A percentile compares a stretch with the other conserved stretches of the same genome.
phyloP scores from a whole-genome alignment of 2,329 filamentous ascomycete species.

The Colletotrichum siamense region DNA sequence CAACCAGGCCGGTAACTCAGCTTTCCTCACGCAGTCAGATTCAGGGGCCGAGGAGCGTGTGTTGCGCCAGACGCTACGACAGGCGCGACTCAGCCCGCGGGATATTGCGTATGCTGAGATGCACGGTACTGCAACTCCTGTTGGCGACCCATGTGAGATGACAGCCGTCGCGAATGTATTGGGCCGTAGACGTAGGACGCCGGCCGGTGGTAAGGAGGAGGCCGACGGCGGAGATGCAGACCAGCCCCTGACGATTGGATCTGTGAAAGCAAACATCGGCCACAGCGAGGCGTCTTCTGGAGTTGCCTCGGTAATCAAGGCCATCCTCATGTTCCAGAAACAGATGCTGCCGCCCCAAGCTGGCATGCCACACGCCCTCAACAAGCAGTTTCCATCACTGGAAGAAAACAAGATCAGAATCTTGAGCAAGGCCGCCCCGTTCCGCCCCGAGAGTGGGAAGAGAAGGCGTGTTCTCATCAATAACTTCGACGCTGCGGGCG shows the following conservation, averaged over 20 bases:
- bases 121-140: conserved; percentile 53
- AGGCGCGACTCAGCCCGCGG: conserved; percentile 17
- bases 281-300: conserved; percentile 30
- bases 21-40: conserved; percentile 29
- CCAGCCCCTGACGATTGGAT: neutral
- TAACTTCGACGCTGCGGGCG: conserved; percentile 39
- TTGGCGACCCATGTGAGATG: conserved; percentile 52
- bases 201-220: neutral
- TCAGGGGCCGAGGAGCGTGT: conserved; percentile 21
- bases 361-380: neutral
- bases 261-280: conserved; percentile 24
- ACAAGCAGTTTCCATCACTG: neutral
- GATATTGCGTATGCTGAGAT: conserved; percentile 40
- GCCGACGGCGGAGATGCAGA: accelerated
- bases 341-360: conserved; percentile 32
- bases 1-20: conserved; percentile 46
- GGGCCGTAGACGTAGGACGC: neutral
- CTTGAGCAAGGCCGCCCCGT: neutral
- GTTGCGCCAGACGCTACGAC: conserved; percentile 59
- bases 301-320: conserved; percentile 34
- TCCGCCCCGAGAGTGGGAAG: neutral
- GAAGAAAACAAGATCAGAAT: neutral
- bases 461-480: conserved; percentile 34
- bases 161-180: conserved; percentile 36
- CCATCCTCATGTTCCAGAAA: conserved; percentile 34